Evolutionary conservation across 1,139 yeast species (phyloP).

Genomic region (Kurtzmaniella quercitrusa): DNA sequence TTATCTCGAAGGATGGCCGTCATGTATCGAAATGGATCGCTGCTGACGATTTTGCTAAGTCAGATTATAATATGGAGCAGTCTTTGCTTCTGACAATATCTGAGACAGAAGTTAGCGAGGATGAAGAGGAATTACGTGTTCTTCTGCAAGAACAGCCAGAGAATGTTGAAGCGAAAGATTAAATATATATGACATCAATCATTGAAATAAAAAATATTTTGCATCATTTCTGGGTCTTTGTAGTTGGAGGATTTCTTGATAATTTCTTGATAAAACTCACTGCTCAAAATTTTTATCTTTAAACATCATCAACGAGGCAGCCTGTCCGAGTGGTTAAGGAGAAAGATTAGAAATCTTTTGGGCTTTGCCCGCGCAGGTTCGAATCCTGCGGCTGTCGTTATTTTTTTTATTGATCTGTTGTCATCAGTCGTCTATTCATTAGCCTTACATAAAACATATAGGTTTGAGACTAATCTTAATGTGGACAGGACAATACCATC

Average conservation of each 20-base stretch:
- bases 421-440: too few species aligned
- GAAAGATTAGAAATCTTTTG: constrained; percentile 36
- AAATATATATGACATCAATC: background rate
- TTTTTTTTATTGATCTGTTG: too few species aligned
- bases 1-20: constrained; percentile 11
- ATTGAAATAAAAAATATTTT: background rate
- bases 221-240: background rate
- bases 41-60: constrained; percentile 20
- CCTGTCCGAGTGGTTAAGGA: constrained; percentile 36
- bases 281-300: too few species aligned
- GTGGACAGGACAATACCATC: too few species aligned
- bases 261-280: background rate
- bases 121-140: background rate
- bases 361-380: constrained; percentile 39
- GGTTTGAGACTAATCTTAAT: too few species aligned
- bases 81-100: background rate
- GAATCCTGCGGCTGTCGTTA: constrained; percentile 35
- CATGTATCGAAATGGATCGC: constrained; percentile 30
- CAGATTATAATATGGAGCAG: background rate
- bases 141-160: background rate
- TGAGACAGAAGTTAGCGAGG: background rate
- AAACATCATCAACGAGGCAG: constrained; percentile 3
- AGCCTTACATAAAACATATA: too few species aligned
- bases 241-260: background rate
- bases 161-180: background rate